Evolutionary conservation across 306 rosid species (phyloP), one percentile per base, ranked within the genome.

Genomic region (apple (Malus domestica)): DNA sequence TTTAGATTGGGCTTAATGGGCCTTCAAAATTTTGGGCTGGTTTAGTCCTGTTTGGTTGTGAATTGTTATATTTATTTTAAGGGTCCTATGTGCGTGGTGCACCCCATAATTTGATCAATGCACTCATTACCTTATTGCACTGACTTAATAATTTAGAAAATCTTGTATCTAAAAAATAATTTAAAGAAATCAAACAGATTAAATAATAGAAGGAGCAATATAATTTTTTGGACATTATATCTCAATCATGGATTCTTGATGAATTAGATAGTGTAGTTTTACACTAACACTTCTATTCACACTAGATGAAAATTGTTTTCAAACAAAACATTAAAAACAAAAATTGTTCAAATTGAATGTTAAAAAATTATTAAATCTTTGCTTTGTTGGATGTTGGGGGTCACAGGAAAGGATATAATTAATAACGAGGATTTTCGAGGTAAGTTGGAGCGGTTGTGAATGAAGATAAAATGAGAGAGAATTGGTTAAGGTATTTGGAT

Each of bases 1-100:
- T 22, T 23, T 58, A 46, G 60, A 42, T 77, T 68, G 80, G 75
- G 80, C 80, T 52, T 51, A 14, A 42, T 69, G 42, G 80, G 51
- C 13, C 15, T 3, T 44, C 2, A n/a, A 20, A 1, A 5, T 15
- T 45, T 77, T 70, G 74, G 80, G 75, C 49, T 16, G 2, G 5
- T 49, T 49, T 49, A 5, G 55, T 51, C 20, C 20, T 0, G 20
- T 5, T 51, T 51, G 55, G 55, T 20, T 51, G 9, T 15, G 20
- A 51, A 6, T 5, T 51, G 5, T 16, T 51, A 51, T 42, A 42
- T 42, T 42, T 42, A 9, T 15, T 49, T 49, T 49, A 49, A 15
- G 55, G 55, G 20, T 49, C 15, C 8, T 15, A 1, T 1, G 19
- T 0, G 55, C 54, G 8, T 51, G 8, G 20, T n/a, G 5, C 62